Conservation (phyloP, 1,139 yeast genomes). For the Debaryomycetaceae sp. region DNA sequence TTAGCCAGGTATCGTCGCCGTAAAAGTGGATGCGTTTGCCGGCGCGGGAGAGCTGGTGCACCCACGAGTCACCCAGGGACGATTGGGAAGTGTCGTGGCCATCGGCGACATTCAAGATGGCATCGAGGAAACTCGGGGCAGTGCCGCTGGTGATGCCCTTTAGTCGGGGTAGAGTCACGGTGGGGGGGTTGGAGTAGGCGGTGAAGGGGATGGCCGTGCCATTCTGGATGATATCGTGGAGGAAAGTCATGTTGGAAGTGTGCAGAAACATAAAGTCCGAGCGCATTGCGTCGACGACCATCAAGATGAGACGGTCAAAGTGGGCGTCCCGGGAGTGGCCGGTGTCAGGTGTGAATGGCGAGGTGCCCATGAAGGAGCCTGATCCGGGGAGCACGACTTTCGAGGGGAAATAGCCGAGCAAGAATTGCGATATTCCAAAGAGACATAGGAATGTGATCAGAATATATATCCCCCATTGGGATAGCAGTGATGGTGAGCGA, state of each 20-base stretch:
- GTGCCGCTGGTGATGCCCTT: slow-evolving; percentile 79
- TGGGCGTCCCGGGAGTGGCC: slow-evolving; percentile 21
- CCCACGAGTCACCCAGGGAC: slow-evolving; percentile 79
- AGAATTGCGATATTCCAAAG: slow-evolving; percentile 48
- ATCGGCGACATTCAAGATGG: slow-evolving; percentile 87
- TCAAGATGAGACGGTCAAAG: slow-evolving; percentile 60
- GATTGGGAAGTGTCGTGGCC: slow-evolving; percentile 71
- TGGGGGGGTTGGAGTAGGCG: slow-evolving; percentile 81
- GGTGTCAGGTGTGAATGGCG: slow-evolving; percentile 11
- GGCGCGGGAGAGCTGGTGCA: slow-evolving; percentile 45
- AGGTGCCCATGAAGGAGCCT: slow-evolving; percentile 16
- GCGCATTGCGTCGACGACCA: slow-evolving; percentile 91
- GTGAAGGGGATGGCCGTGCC: slow-evolving; percentile 82
- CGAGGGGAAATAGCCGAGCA: slow-evolving; percentile 83
- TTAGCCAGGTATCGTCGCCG: slow-evolving; percentile 98
- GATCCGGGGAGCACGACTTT: slow-evolving; percentile 60
- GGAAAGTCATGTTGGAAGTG: slow-evolving; percentile 42
- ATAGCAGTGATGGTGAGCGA: too few species aligned
- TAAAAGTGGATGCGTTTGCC: slow-evolving; percentile 58
- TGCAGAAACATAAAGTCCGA: slow-evolving; percentile 74
- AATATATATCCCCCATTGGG: slow-evolving; percentile 4
- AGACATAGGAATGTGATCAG: slow-evolving; percentile 16
- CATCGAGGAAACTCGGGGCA: slow-evolving; percentile 71
- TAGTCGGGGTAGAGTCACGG: slow-evolving; percentile 69
- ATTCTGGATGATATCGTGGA: slow-evolving; percentile 52